Conservation (phyloP, 2,329 filamentous ascomycete species). For the Metarhizium humberi region DNA sequence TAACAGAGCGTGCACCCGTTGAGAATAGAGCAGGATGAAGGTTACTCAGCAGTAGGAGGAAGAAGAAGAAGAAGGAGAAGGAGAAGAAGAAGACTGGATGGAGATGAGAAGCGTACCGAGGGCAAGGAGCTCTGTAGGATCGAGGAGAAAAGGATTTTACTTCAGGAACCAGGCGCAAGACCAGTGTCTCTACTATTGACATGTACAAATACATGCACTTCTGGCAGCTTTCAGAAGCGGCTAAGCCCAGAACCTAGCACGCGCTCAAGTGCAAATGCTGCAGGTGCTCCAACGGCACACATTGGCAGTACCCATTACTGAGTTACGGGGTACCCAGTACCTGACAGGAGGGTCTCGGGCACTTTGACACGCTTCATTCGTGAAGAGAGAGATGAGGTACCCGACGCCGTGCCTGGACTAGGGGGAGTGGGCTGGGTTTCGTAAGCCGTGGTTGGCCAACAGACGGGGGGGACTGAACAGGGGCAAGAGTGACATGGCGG, state of each 20-base stretch:
- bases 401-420: neutral
- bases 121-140: neutral
- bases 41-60: slow-evolving; percentile 5
- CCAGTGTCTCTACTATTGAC: neutral
- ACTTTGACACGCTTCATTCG: neutral
- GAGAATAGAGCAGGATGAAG: neutral
- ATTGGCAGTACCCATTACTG: neutral
- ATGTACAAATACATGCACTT: slow-evolving; percentile 4
- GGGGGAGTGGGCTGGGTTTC: neutral
- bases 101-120: too few relatives aligned
- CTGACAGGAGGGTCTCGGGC: neutral
- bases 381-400: neutral
- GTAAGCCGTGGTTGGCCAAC: neutral
- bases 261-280: too few relatives aligned
- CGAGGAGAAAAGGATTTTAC: neutral
- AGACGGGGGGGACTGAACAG: neutral
- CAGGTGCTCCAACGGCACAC: neutral
- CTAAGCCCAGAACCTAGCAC: too few relatives aligned
- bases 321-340: neutral
- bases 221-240: neutral
- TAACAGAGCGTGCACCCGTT: neutral
- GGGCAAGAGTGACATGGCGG: neutral
- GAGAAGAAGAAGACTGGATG: neutral
- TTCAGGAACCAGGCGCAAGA: neutral
- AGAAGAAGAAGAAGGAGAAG: neutral